Percentiles rank a stretch among this genome's conserved stretches.
phyloP scores from a whole-genome alignment of 148 eudicot genomes.

The Chenopodium suecicum region DNA sequence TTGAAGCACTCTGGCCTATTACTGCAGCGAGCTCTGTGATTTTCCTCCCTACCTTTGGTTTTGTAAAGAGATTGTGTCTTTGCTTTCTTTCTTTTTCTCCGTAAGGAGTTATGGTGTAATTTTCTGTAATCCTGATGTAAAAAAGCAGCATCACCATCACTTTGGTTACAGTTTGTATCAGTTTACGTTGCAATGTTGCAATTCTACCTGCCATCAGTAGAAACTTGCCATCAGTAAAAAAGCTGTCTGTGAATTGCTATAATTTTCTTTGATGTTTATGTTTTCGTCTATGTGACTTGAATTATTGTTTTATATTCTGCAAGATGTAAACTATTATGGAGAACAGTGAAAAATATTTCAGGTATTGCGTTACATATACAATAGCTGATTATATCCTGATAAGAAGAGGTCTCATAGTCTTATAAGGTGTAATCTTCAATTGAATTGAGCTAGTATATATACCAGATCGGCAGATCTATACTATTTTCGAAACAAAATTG shows the following conservation, averaged over 20 bases:
- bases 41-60: conserved; percentile 36
- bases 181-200: neutral
- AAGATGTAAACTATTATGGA: no score
- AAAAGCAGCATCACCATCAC: neutral
- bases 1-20: conserved; percentile 33
- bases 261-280: neutral
- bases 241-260: neutral
- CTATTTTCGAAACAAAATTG: no score
- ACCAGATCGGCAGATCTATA: no score
- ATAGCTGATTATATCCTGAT: no score
- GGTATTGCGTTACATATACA: no score
- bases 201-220: neutral
- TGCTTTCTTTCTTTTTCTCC: conserved; percentile 11
- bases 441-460: no score
- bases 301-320: neutral
- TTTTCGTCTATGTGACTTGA: neutral
- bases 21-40: conserved; percentile 31
- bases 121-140: neutral
- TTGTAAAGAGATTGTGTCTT: neutral
- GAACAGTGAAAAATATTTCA: no score
- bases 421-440: no score
- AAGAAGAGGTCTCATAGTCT: no score
- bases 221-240: neutral
- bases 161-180: neutral
- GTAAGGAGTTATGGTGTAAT: conserved; percentile 12